phyloP scores from a whole-genome alignment of 192 early-diverging fungal genomes.

The Spizellomyces punctatus region DNA sequence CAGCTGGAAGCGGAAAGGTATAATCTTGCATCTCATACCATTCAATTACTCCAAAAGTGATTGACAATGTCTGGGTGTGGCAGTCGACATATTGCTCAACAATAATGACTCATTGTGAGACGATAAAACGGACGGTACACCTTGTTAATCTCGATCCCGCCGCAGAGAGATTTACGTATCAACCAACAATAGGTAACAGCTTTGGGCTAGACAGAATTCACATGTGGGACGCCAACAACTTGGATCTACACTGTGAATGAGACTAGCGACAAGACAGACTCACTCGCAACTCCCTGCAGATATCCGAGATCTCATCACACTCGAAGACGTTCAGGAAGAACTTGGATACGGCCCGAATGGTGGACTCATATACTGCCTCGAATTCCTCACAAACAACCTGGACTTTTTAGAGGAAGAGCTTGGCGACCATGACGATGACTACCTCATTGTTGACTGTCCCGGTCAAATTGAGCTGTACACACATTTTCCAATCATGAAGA shows the following conservation, averaged over 20 bases:
- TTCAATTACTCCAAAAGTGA: background rate
- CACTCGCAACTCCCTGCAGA: conserved; percentile 49
- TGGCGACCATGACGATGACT: conserved; percentile 84
- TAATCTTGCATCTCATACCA: conserved; percentile 1
- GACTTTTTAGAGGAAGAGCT: conserved; percentile 91
- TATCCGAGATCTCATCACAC: conserved; percentile 93
- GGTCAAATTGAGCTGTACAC: conserved; percentile 99
- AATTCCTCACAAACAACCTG: conserved; percentile 90
- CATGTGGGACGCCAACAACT: background rate
- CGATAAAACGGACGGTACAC: conserved; percentile 79
- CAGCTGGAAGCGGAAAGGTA: conserved; percentile 89
- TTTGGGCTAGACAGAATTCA: background rate
- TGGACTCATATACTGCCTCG: conserved; percentile 94
- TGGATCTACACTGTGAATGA: background rate
- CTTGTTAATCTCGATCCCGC: conserved; percentile 98
- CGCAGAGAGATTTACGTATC: conserved; percentile 94
- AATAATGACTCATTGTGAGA: conserved; percentile 92
- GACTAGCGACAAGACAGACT: too few species aligned
- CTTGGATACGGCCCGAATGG: conserved; percentile 97
- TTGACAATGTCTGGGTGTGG: background rate
- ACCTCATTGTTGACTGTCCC: conserved; percentile 96
- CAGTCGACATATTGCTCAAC: conserved; percentile 95
- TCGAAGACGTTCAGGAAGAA: conserved; percentile 98
- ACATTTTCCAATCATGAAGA: conserved; percentile 93
- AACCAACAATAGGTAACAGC: conserved; percentile 78